Evolutionary conservation across 2,329 filamentous ascomycete genomes (phyloP).

Genomic region (Leptographium radiaticola): DNA sequence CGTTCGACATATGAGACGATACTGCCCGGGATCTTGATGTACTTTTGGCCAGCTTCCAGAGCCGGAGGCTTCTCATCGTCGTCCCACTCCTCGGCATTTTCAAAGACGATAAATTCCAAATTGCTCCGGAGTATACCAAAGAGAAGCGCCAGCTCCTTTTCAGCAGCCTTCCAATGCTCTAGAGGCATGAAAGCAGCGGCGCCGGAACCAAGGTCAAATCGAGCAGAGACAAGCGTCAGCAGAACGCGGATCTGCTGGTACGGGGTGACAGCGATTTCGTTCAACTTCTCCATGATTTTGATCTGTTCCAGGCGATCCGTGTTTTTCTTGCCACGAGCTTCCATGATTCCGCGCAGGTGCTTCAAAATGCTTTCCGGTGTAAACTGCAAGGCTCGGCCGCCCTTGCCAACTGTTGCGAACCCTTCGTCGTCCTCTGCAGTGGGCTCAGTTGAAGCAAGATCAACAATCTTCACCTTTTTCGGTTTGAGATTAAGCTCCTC

Average conservation of each 20-base stretch:
- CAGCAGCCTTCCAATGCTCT: conserved; percentile 93
- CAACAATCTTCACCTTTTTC: conserved; percentile 36
- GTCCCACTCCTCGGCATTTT: conserved; percentile 95
- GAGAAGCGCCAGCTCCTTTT: conserved; percentile 70
- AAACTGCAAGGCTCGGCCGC: conserved; percentile 79
- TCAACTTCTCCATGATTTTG: conserved; percentile 89
- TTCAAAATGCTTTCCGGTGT: conserved; percentile 98
- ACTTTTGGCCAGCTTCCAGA: conserved; percentile 58
- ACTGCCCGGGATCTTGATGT: conserved; percentile 87
- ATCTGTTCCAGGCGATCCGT: conserved; percentile 93
- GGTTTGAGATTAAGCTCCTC: conserved; percentile 45
- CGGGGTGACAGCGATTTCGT: conserved; percentile 76
- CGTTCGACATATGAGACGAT: conserved; percentile 90
- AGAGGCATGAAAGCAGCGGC: conserved; percentile 72
- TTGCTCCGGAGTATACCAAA: conserved; percentile 69
- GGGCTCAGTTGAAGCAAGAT: conserved; percentile 32
- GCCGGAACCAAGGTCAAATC: conserved; percentile 83
- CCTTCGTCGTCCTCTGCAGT: conserved; percentile 62
- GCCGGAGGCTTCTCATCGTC: conserved; percentile 89
- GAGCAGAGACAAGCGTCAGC: conserved; percentile 78
- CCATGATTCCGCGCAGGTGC: conserved; percentile 82
- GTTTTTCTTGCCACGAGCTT: conserved; percentile 97
- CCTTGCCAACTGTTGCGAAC: conserved; percentile 78
- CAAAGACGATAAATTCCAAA: conserved; percentile 71
- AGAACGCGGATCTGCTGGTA: conserved; percentile 93